Evolutionary conservation across 2,329 filamentous ascomycete genomes (phyloP).

Genomic region (Aureobasidium sp.): DNA sequence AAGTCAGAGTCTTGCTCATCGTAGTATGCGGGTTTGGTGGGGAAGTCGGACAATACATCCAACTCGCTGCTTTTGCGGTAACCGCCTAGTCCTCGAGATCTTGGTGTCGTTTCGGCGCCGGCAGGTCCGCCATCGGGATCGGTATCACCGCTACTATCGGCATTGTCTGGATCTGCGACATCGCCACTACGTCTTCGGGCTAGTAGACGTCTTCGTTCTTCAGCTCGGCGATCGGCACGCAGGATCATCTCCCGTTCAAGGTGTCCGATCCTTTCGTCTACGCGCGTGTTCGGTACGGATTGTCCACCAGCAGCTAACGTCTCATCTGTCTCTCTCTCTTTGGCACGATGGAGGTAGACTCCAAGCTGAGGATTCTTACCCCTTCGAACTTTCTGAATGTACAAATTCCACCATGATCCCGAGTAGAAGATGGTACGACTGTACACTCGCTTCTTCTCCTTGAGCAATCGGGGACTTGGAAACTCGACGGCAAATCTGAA

Average conservation of each 20-base stretch:
- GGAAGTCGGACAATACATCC: conserved; percentile 15
- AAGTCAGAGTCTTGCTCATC: conserved; percentile 20
- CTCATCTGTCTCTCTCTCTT: conserved; percentile 44
- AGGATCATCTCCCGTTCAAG: conserved; percentile 45
- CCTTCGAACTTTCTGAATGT: conserved; percentile 50
- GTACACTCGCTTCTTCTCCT: conserved; percentile 51
- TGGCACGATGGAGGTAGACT: conserved; percentile 51
- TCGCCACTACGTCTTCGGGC: neutral
- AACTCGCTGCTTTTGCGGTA: conserved; percentile 22
- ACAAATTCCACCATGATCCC: conserved; percentile 53
- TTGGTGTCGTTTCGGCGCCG: conserved; percentile 5
- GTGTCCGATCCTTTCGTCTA: conserved; percentile 46
- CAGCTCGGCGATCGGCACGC: conserved; percentile 27
- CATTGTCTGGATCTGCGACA: conserved; percentile 9
- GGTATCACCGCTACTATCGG: conserved; percentile 35
- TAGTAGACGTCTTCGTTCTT: conserved; percentile 19
- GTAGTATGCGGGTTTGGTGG: conserved; percentile 7
- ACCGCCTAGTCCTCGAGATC: conserved; percentile 22
- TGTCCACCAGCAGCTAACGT: conserved; percentile 24
- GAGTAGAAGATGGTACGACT: conserved; percentile 51
- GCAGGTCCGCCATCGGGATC: conserved; percentile 33
- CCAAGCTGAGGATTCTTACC: conserved; percentile 48
- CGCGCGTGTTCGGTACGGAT: conserved; percentile 29
- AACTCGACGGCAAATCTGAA: conserved; percentile 52
- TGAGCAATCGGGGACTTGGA: conserved; percentile 45